Conservation (phyloP, 1,284 basidiomycete species). For the Exobasidium rhododendri region DNA sequence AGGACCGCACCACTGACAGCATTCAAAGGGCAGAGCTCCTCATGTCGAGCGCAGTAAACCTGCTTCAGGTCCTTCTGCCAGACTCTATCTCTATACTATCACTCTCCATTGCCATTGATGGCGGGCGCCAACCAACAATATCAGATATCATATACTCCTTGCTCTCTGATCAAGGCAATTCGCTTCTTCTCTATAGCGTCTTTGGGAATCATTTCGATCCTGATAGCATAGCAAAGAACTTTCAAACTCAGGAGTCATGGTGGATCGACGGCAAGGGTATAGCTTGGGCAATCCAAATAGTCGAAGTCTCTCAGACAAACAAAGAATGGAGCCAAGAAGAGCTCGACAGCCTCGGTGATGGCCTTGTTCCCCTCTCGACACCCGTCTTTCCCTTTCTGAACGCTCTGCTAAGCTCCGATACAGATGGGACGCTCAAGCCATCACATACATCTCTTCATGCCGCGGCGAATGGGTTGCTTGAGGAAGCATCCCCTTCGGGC, state of each 20-base stretch:
- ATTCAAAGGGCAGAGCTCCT: background rate
- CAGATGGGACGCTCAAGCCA: background rate
- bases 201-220: conserved; percentile 30
- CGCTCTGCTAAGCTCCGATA: conserved; percentile 5
- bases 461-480: conserved; percentile 13
- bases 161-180: conserved; percentile 31
- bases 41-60: background rate
- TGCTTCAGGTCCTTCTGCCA: conserved; percentile 38
- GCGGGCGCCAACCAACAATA: conserved; percentile 15
- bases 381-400: background rate
- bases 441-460: background rate
- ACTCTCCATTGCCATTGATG: conserved; percentile 23
- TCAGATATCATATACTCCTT: conserved; percentile 29
- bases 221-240: conserved; percentile 10
- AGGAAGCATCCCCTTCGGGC: conserved; percentile 26
- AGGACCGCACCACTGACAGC: too few species aligned
- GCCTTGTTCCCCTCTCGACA: conserved; percentile 5
- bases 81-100: conserved; percentile 33
- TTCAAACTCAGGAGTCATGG: conserved; percentile 18
- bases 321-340: conserved; percentile 35
- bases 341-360: conserved; percentile 30
- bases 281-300: conserved; percentile 34
- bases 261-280: conserved; percentile 32
- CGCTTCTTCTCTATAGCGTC: conserved; percentile 22
- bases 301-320: conserved; percentile 27